Percentiles rank a stretch among this genome's conserved stretches.
Evolutionary conservation across 2,329 filamentous ascomycete genomes (phyloP).

Genomic region (Botrytis squamosa): DNA sequence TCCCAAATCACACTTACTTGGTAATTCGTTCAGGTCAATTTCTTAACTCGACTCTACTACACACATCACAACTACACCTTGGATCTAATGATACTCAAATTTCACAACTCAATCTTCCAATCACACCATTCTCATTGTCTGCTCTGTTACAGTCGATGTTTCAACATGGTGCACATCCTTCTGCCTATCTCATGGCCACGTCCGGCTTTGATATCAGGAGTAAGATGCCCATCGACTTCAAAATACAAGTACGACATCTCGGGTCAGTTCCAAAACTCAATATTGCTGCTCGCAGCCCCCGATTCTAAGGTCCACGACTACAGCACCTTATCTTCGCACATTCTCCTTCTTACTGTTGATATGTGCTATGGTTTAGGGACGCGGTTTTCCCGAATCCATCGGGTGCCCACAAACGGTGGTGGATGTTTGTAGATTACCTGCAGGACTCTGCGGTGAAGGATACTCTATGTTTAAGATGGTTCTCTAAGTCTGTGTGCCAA

Average conservation of each 20-base stretch:
- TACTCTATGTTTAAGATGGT: not conserved
- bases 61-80: not conserved
- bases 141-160: not conserved
- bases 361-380: not conserved
- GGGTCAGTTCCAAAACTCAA: rapidly evolving
- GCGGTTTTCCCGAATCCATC: not conserved
- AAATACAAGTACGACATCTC: not conserved
- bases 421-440: not conserved
- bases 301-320: not conserved
- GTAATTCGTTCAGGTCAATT: not conserved
- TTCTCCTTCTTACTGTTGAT: not conserved
- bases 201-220: no score
- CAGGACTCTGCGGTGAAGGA: no score
- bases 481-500: not conserved
- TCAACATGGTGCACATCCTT: not conserved
- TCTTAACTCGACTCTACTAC: not conserved
- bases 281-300: not conserved
- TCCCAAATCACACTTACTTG: not conserved
- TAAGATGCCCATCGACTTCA: not conserved
- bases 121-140: not conserved
- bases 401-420: not conserved
- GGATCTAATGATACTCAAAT: not conserved
- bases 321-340: not conserved
- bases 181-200: no score
- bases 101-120: not conserved